Evolutionary conservation across 257 asterid species (phyloP), one percentile per base, ranked within the genome.

Genomic region (Solanum sejunctum): DNA sequence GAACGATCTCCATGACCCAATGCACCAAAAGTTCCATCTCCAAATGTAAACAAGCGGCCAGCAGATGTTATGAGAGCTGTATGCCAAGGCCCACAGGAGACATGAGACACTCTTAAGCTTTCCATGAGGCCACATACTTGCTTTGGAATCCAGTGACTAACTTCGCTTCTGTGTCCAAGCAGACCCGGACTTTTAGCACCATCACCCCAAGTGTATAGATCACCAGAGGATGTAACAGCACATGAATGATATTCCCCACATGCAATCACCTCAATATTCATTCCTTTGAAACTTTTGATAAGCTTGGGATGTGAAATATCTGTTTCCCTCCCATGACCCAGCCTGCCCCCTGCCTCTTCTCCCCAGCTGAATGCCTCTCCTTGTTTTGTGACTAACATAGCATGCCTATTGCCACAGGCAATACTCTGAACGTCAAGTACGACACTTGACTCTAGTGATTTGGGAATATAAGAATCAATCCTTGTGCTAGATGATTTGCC

Each of bases 361-460:
- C 99, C 98, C 99, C 99, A 96, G 85, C 98, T 94, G 89, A 88
- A 96, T 26, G 89, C 88, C 61, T 93, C 98, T 69, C 99, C 99
- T 80, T 93, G 97, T 86, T 91, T 94, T 17, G 95, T 91, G 85
- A 96, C 94, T 69, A 96, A 86, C 75, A 90, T 91, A 6, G 97
- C 98, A 41, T 96, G 97, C 80, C 86, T 91, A 58, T 77, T 67
- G 23, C 99, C 98, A 73, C 97, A 94, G 23, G 97, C 89, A 47
- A 94, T 90, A 56, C 87, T 88, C 16, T 90, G 93, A 18, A 90
- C 94, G 84, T 96, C 98, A 80, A 93, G 98, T 10, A 92, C 96
- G 85, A 86, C 85, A 51, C 90, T 93, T 12, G 97, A 93, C 70
- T 93, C 98, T 86, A 96, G 87, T 20, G 93, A 89, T 87, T 93